Conservation (phyloP, 768 basidiomycete genomes). For the Mycena galopus region DNA sequence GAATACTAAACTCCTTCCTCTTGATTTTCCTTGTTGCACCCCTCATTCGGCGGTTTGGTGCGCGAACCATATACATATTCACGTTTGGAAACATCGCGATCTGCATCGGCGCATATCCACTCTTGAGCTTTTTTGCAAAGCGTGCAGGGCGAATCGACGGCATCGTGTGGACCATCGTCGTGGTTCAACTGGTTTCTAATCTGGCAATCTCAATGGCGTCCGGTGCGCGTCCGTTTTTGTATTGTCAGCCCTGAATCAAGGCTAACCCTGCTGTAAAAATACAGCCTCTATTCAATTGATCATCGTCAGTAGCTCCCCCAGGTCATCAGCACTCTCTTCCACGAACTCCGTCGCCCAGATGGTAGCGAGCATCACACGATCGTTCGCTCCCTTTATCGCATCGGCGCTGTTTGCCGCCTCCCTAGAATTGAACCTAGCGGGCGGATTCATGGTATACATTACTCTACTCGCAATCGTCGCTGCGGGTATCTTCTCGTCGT, state of each 20-base stretch:
- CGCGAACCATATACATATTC: constrained; percentile 56
- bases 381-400: constrained; percentile 65
- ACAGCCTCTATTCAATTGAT: constrained; percentile 59
- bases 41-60: constrained; percentile 59
- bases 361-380: constrained; percentile 59
- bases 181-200: constrained; percentile 32
- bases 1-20: constrained; percentile 60
- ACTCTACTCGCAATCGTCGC: constrained; percentile 46
- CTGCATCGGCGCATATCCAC: constrained; percentile 30
- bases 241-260: constrained; percentile 1
- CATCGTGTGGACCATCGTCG: constrained; percentile 27
- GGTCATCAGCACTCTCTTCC: constrained; percentile 59
- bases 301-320: constrained; percentile 59
- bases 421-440: constrained; percentile 55
- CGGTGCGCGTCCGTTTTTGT: constrained; percentile 1
- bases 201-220: constrained; percentile 25
- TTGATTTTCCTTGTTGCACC: constrained; percentile 59
- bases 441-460: constrained; percentile 60
- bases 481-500: constrained; percentile 43
- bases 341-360: constrained; percentile 71
- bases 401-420: constrained; percentile 71
- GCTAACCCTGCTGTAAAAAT: constrained; percentile 44
- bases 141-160: constrained; percentile 27
- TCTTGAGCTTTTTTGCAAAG: constrained; percentile 31
- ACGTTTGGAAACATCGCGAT: constrained; percentile 38